phyloP scores from a whole-genome alignment of 2,329 filamentous ascomycete genomes.

The Xylariaceae sp. region DNA sequence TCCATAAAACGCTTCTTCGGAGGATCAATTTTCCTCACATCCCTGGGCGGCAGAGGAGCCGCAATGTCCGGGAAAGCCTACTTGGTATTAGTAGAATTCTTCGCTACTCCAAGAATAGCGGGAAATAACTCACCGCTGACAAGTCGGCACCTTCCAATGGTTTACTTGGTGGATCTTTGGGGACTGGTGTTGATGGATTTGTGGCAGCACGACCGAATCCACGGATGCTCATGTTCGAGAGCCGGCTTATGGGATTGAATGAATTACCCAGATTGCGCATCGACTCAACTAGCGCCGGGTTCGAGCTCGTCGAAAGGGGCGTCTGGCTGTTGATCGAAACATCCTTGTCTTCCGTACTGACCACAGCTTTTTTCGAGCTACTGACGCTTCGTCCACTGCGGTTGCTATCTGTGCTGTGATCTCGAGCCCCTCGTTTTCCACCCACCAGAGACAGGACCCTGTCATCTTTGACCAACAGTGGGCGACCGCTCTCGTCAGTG shows the following conservation, averaged over 20 bases:
- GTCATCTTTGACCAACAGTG: slow-evolving; percentile 47
- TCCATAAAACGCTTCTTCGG: slow-evolving; percentile 73
- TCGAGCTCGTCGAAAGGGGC: slow-evolving; percentile 32
- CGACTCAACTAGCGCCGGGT: slow-evolving; percentile 69
- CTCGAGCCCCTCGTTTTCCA: slow-evolving; percentile 58
- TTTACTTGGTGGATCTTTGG: slow-evolving; percentile 32
- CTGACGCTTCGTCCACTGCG: slow-evolving; percentile 60
- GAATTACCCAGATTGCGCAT: slow-evolving; percentile 77
- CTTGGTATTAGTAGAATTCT: background rate
- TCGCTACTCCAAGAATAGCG: background rate
- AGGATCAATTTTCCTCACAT: slow-evolving; percentile 54
- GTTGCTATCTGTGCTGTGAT: slow-evolving; percentile 72
- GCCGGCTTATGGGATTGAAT: slow-evolving; percentile 76
- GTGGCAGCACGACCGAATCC: slow-evolving; percentile 63
- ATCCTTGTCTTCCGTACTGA: slow-evolving; percentile 45
- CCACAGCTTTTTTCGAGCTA: slow-evolving; percentile 54
- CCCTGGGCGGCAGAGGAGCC: slow-evolving; percentile 50
- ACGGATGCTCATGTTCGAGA: slow-evolving; percentile 68
- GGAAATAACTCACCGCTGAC: slow-evolving; percentile 45
- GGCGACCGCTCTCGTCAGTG: slow-evolving; percentile 34
- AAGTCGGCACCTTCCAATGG: slow-evolving; percentile 52
- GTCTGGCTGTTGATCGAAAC: slow-evolving; percentile 30
- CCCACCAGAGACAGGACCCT: slow-evolving; percentile 68
- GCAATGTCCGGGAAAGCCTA: slow-evolving; percentile 61
- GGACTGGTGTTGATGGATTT: slow-evolving; percentile 37